phyloP scores from a whole-genome alignment of 257 asterid genomes.

The Fraxinus americana region DNA sequence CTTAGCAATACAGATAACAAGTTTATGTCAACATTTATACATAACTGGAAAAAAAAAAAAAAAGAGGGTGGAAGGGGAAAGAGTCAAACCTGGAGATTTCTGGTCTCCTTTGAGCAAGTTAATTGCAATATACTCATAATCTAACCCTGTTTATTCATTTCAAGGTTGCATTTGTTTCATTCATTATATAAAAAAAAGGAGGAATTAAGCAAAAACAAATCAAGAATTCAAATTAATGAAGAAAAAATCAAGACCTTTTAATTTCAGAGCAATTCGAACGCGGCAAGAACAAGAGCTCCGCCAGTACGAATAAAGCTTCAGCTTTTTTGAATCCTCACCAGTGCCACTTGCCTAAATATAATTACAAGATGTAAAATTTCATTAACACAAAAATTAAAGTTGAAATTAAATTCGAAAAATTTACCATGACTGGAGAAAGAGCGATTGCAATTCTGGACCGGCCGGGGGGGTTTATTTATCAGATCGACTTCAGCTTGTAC shows the following conservation, averaged over 20 bases:
- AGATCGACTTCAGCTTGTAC: too few species aligned
- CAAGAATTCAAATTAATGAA: background rate
- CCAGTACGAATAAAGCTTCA: constrained; percentile 78
- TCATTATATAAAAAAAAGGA: constrained; percentile 2
- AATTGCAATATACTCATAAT: constrained; percentile 68
- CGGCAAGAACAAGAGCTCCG: constrained; percentile 84
- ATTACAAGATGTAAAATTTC: background rate
- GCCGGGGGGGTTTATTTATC: background rate
- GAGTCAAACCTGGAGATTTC: constrained; percentile 57
- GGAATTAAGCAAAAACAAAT: background rate
- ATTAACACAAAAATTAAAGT: background rate
- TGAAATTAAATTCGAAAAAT: background rate
- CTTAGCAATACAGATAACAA: too few species aligned
- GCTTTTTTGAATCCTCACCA: constrained; percentile 43
- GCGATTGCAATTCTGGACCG: background rate
- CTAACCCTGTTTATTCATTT: constrained; percentile 48
- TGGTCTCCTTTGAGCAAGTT: constrained; percentile 80
- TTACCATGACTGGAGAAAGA: constrained; percentile 32
- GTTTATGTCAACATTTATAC: too few species aligned
- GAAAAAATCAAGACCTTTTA: constrained; percentile 49
- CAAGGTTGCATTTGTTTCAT: background rate
- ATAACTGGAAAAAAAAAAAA: background rate
- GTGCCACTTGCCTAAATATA: constrained; percentile 32
- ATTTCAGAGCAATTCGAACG: constrained; percentile 73
- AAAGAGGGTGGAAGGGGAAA: background rate